Base-by-base conservation (phyloP, 1,284 basidiomycete species). In the Cutaneotrichosporon spelunceum region DNA sequence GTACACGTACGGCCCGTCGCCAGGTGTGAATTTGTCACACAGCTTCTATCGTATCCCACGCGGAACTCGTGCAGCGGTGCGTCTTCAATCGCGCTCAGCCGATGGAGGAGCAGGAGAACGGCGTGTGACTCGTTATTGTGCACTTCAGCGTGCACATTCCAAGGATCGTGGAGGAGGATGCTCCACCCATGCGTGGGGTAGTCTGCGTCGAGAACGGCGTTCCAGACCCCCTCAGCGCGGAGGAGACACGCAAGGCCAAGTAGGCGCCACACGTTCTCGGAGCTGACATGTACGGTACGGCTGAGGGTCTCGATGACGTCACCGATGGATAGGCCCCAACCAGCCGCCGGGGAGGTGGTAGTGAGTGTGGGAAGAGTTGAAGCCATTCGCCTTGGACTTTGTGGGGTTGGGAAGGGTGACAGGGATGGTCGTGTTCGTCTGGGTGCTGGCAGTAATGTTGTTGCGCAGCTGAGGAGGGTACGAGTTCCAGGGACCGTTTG, bases 201-300 rank as follows among this genome's bases (percentile, higher is more conserved):
- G 26, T 55, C 33, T 4, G 30, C 16, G 33, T 44, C 53, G 39
- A 55, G 53, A 11, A 44, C 26, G 39, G 36, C 26, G 26, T 55
- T 30, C 53, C 53, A 55, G 26, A 55, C 26, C 1, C 27, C 53
- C 36, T 14, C 24, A 5, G 39, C 19, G 8, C 39, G 53, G 16
- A 55, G 53, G 19, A 44, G n/a, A 9, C 39, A 39, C 39, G 53
- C 53, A 16, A 55, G 53, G 16, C 44, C 39, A 23, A 55, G 53
- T n/a, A 55, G 13, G 24, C 42, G n/a, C 36, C 42, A 53, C 30
- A 53, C 52, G n/a, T 39, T 23, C 11, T 24, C 34, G n/a, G 33
- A 14, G 1, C 10, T 16, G 16, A 33, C 30, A 8, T n/a, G n/a
- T n/a, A n/a, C n/a, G n/a, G n/a, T 23, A 30, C 33, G 39, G 24